Evolutionary conservation across 805 yeast species (phyloP).

Genomic region (Pichia gijzeniarum): DNA sequence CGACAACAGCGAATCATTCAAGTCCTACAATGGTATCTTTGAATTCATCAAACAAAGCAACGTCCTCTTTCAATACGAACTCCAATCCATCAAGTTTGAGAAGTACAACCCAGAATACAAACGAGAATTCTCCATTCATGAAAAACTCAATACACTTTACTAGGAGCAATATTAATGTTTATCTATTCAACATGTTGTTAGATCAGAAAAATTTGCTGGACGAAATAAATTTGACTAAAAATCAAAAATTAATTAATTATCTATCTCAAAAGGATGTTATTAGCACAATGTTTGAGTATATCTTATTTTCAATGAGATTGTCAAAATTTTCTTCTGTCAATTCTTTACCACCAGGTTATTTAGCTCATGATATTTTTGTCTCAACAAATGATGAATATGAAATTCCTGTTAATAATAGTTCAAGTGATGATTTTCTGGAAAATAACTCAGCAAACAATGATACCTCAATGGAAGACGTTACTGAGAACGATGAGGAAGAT

Average conservation of each 20-base stretch:
- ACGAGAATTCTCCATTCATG: neutral
- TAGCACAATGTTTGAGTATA: constrained; percentile 26
- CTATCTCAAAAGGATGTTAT: constrained; percentile 29
- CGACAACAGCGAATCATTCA: neutral
- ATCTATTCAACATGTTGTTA: constrained; percentile 28
- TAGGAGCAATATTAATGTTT: constrained; percentile 12
- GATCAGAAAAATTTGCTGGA: constrained; percentile 33
- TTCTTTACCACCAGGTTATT: constrained; percentile 7
- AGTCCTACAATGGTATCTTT: neutral
- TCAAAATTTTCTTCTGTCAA: constrained; percentile 9
- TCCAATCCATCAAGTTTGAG: neutral
- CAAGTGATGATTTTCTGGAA: constrained; percentile 9
- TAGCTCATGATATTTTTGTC: constrained; percentile 14
- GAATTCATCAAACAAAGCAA: neutral
- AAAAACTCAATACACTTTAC: neutral
- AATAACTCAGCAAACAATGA: constrained; percentile 1
- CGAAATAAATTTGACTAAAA: constrained; percentile 31
- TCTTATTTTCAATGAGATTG: constrained; percentile 24
- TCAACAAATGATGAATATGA: neutral
- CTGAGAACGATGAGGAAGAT: neutral
- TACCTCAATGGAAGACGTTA: neutral
- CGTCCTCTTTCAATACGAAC: neutral
- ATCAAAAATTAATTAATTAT: constrained; percentile 29
- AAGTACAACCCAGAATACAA: neutral
- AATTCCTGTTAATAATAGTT: constrained; percentile 1